Conservation (phyloP, 2,329 filamentous ascomycete species). For the Paraconiothyrium brasiliense region DNA sequence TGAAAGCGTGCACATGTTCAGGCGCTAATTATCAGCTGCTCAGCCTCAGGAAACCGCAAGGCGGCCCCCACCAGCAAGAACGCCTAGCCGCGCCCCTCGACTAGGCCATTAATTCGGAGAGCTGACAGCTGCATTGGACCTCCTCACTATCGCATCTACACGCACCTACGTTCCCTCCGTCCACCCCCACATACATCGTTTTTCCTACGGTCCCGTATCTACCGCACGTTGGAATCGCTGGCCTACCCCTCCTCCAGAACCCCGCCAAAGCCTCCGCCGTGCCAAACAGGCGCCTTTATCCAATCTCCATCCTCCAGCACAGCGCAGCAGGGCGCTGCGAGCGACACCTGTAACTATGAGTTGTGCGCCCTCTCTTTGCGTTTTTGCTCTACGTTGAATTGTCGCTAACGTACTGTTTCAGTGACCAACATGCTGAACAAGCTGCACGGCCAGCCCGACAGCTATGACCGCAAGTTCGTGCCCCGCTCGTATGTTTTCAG, state of each 20-base stretch:
- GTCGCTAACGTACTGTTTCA: constrained; percentile 50
- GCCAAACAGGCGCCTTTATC: constrained; percentile 41
- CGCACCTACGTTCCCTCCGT: constrained; percentile 1
- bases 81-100: constrained; percentile 14
- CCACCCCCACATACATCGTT: constrained; percentile 2
- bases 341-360: constrained; percentile 45
- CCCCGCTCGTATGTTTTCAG: constrained; percentile 33
- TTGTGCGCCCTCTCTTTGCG: constrained; percentile 32
- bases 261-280: constrained; percentile 38
- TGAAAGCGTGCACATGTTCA: neutral
- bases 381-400: constrained; percentile 22
- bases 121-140: constrained; percentile 12
- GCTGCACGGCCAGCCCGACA: constrained; percentile 95
- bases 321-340: constrained; percentile 41
- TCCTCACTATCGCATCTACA: constrained; percentile 4
- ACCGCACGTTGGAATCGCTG: constrained; percentile 30
- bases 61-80: constrained; percentile 16
- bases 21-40: constrained; percentile 9
- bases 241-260: constrained; percentile 41
- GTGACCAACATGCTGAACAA: constrained; percentile 93
- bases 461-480: constrained; percentile 95
- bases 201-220: constrained; percentile 21
- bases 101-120: constrained; percentile 8
- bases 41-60: constrained; percentile 14
- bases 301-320: constrained; percentile 42